Evolutionary conservation across 2,329 filamentous ascomycete species (phyloP), one percentile per base, ranked within the genome.

Genomic region (Clonostachys rosea): DNA sequence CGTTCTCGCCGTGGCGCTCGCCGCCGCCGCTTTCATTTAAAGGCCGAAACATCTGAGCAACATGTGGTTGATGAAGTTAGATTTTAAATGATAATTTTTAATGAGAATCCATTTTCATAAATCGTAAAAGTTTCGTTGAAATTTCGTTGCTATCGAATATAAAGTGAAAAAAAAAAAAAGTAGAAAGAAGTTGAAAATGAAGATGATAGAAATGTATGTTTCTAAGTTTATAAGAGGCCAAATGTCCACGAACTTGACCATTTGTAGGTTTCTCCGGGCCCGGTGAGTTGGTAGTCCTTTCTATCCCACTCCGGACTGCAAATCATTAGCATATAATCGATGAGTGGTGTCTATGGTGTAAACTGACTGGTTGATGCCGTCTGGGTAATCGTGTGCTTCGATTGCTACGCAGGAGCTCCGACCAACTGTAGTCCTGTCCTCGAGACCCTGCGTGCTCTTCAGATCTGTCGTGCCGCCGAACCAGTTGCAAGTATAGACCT

Each of bases 341-440:
- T n/a, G 10, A 11, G 11, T 8, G 12, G 36, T 12, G 17, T 11
- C n/a, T 18, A n/a, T 14, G 36, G 36, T 39, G 7, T 5, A 18
- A 39, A 66, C 71, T 62, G 58, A 74, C 71, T 87, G 77, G 62
- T 90, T 91, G 64, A 91, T 87, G 4, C 79, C 86, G 61, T 90
- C 86, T 50, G 88, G 87, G 73, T 83, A 91, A 59, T 87, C 86
- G 62, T 90, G 81, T 3, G 87, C 83, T 67, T 91, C 87, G 59
- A 91, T 81, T 34, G 89, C 87, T 7, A 90, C 62, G 59, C 86
- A 91, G 17, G 83, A 86, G 57, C 84, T 85, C 61, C 86, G 63
- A 47, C 70, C 68, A 8, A 81, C 74, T 52, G 62, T 70, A 40
- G 58, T 64, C n/a, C 64, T 60, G 3, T 57, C 61, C 18, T 54